Evolutionary conservation across 257 asterid species (phyloP).

Genomic region (Capsicum baccatum): DNA sequence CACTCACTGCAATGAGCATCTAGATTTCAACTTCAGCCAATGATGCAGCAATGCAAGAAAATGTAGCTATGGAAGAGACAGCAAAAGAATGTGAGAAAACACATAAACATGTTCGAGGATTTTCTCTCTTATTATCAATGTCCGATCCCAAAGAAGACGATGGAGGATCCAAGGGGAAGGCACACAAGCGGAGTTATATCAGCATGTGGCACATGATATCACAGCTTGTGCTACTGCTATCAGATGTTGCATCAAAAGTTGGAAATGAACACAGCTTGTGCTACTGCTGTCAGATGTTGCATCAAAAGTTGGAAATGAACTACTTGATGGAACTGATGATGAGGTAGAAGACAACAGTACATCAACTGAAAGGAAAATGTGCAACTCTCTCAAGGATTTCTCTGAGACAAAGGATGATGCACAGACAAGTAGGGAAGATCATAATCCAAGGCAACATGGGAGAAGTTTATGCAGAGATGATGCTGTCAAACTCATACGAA

Average conservation of each 20-base stretch:
- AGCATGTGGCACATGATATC: slow-evolving; percentile 89
- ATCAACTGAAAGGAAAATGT: neutral
- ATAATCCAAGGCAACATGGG: slow-evolving; percentile 19
- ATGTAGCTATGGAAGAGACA: neutral
- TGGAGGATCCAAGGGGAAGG: slow-evolving; percentile 20
- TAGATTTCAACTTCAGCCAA: neutral
- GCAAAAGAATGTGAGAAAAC: slow-evolving; percentile 20
- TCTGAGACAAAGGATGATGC: slow-evolving; percentile 13
- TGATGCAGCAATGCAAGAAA: neutral
- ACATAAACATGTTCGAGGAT: neutral
- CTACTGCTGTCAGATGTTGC: slow-evolving; percentile 56
- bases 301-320: slow-evolving; percentile 62
- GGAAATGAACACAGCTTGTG: slow-evolving; percentile 77
- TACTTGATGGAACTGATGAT: slow-evolving; percentile 73
- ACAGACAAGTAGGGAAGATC: slow-evolving; percentile 13
- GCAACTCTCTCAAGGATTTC: slow-evolving; percentile 1
- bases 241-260: slow-evolving; percentile 67
- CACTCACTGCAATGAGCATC: neutral
- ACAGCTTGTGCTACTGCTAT: slow-evolving; percentile 65
- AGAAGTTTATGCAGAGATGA: slow-evolving; percentile 65
- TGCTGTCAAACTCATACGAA: slow-evolving; percentile 77
- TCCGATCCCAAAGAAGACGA: slow-evolving; percentile 29
- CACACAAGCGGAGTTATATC: slow-evolving; percentile 25
- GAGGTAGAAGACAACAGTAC: slow-evolving; percentile 38
- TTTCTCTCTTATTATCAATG: slow-evolving; percentile 24